Base-by-base conservation (phyloP, 768 basidiomycete species). In the Clitopilus hobsonii region DNA sequence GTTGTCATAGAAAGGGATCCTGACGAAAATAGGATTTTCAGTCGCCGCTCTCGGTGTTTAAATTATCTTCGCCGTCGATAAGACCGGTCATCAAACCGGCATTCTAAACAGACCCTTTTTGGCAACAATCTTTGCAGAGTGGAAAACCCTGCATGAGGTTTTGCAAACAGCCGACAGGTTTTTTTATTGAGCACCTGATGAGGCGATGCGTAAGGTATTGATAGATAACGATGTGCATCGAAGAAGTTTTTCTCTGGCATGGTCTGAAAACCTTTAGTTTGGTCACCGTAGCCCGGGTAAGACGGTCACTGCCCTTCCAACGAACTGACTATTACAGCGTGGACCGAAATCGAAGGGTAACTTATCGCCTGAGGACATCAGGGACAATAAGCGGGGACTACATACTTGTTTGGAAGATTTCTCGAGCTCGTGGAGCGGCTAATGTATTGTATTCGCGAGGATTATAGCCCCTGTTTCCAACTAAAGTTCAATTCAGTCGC, bases 41-140 rank as follows among this genome's bases (percentile, higher is more conserved):
- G 41, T 11, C 41, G 41, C 41, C 41, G 41, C 41, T 45, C 41
- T 45, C 41, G 41, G 41, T 45, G 41, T 45, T 45, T 45, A 45
- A 45, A 45, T 18, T 45, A 8, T 45, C 22, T 23, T 23, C 41
- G 41, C 41, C 41, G 41, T 45, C 41, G 41, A 20, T 23, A 20
- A 45, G 18, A 20, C 18, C 41, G 41, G 41, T 45, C 10, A 45
- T 45, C 41, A 45, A 45, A 45, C 22, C 41, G 41, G 41, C 22
- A 45, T 45, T 23, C 41, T 20, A 45, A 23, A 16, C 16, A 32
- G 38, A 36, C 32, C 32, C 32, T 36, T 36, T n/a, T n/a, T n/a
- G n/a, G 32, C 32, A 36, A 30, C 14, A 14, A 6, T 30, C 29
- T 14, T 14, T 41, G 6, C 6, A 6, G 38, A 41, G 8, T 41